Percentiles rank a stretch among this genome's conserved stretches.
Evolutionary conservation across 495 filamentous ascomycete genomes (phyloP).

Genomic region (Cenococcum geophilum): DNA sequence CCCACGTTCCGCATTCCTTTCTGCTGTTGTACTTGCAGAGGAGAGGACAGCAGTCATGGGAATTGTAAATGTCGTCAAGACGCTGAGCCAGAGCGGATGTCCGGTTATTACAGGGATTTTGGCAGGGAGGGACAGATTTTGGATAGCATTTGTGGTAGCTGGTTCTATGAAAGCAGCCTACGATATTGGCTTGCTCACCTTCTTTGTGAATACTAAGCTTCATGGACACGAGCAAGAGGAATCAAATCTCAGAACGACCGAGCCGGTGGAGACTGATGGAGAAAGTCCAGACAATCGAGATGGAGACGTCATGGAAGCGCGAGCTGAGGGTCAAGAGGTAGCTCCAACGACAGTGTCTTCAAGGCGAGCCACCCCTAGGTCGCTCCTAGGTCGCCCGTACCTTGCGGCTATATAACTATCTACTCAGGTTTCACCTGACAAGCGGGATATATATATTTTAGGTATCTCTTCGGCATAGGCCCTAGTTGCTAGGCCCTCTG

Average conservation of each 20-base stretch:
- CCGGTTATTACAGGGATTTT: constrained; percentile 26
- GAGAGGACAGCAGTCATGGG: constrained; percentile 34
- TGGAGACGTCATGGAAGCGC: no score
- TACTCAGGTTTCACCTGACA: no score
- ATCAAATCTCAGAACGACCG: no score
- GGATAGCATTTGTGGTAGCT: constrained; percentile 28
- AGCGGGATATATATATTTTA: no score
- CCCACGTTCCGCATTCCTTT: constrained; percentile 56
- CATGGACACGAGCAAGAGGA: neutral
- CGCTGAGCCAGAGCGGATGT: constrained; percentile 23
- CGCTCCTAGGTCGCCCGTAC: no score
- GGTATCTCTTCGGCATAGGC: no score
- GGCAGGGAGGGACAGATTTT: constrained; percentile 17
- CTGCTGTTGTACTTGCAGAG: constrained; percentile 23
- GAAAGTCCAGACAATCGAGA: no score
- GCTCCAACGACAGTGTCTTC: neutral
- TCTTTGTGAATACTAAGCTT: constrained; percentile 34
- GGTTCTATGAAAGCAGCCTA: constrained; percentile 29
- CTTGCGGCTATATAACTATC: no score
- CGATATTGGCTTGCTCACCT: constrained; percentile 23
- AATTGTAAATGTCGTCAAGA: constrained; percentile 31
- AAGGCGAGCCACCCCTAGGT: no score
- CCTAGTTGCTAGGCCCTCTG: no score
- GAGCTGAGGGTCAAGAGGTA: neutral
- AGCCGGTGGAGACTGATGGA: no score